Conservation (phyloP, 495 filamentous ascomycete species). For the Daldinia decipiens region DNA sequence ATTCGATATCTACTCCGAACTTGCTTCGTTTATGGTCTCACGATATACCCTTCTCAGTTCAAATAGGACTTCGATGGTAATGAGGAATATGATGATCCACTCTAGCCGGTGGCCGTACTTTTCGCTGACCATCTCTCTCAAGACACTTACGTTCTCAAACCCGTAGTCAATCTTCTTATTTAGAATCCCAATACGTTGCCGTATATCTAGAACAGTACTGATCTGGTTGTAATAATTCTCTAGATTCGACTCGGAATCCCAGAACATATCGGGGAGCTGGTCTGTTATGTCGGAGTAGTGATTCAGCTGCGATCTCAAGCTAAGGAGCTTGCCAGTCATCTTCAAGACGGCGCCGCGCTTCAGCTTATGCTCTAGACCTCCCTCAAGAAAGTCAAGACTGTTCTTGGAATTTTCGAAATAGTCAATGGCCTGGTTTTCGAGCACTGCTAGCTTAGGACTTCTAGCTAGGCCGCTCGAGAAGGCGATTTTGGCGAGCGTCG, state of each 20-base stretch:
- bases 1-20: not conserved
- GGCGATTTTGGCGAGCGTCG: constrained; percentile 90
- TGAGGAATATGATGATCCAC: constrained; percentile 96
- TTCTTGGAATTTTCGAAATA: constrained; percentile 76
- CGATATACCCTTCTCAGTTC: constrained; percentile 62
- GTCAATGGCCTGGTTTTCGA: constrained; percentile 81
- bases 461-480: constrained; percentile 96
- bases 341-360: constrained; percentile 82
- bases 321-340: constrained; percentile 93
- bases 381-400: constrained; percentile 80
- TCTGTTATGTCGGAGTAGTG: constrained; percentile 97
- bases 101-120: constrained; percentile 87
- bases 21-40: constrained; percentile 45
- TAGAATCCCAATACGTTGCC: constrained; percentile 88
- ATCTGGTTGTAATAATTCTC: constrained; percentile 94
- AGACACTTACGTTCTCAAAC: constrained; percentile 89
- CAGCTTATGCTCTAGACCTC: constrained; percentile 72
- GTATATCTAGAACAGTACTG: constrained; percentile 87
- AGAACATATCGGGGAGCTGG: constrained; percentile 94
- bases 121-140: constrained; percentile 89
- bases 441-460: constrained; percentile 93
- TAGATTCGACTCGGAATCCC: constrained; percentile 90
- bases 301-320: constrained; percentile 90
- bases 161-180: constrained; percentile 99
- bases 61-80: constrained; percentile 87